phyloP scores from a whole-genome alignment of 2,329 filamentous ascomycete species.

The Apiospora phragmitis region DNA sequence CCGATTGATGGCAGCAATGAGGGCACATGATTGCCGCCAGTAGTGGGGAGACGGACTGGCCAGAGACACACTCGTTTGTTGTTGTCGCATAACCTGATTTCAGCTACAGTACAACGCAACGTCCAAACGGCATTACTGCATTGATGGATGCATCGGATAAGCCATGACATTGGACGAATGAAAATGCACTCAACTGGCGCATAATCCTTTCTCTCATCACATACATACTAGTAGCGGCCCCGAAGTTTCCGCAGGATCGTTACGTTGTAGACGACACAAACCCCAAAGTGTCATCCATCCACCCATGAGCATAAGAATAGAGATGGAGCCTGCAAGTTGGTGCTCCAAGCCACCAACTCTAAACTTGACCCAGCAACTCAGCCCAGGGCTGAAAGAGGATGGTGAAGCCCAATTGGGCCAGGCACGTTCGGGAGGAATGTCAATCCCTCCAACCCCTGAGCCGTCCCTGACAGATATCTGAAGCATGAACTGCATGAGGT shows the following conservation, averaged over 20 bases:
- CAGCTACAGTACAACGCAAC: background rate
- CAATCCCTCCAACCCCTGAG: constrained; percentile 3
- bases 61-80: background rate
- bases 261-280: background rate
- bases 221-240: background rate
- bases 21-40: background rate
- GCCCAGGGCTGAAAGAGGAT: background rate
- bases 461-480: constrained; percentile 4
- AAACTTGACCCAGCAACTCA: background rate
- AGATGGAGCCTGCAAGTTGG: background rate
- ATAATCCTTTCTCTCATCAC: constrained; percentile 4
- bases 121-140: background rate
- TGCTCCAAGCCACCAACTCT: background rate
- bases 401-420: background rate
- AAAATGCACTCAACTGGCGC: background rate
- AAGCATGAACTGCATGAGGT: constrained; percentile 5
- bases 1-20: background rate
- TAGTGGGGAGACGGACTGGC: background rate
- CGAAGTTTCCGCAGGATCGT: background rate
- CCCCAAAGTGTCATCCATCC: background rate
- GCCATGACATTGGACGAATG: background rate
- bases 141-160: background rate
- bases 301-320: constrained; percentile 2
- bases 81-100: background rate
- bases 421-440: background rate